phyloP scores from a whole-genome alignment of 257 asterid genomes.

The Solanum sitiens region DNA sequence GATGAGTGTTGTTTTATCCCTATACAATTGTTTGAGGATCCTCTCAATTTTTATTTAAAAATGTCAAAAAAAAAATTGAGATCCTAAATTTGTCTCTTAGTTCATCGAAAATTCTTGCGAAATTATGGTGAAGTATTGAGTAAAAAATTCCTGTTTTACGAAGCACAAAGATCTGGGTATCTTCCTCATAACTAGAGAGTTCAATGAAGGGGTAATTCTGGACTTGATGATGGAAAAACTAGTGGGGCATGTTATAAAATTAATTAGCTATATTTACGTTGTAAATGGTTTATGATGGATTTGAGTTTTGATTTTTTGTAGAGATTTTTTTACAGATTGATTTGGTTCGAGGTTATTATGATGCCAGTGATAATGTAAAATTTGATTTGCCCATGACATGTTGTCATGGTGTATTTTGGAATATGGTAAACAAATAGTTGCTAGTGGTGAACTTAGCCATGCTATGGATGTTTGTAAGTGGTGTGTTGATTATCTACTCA shows the following conservation, averaged over 20 bases:
- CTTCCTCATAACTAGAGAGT: constrained; percentile 72
- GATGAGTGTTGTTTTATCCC: no score
- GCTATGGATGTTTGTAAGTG: constrained; percentile 38
- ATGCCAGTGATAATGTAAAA: constrained; percentile 93
- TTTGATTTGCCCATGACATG: constrained; percentile 98
- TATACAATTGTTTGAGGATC: no score
- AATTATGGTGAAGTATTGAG: constrained; percentile 74
- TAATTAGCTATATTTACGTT: neutral
- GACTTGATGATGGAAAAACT: constrained; percentile 72
- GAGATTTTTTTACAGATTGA: constrained; percentile 41
- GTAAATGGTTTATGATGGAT: no score
- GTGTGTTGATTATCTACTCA: constrained; percentile 54
- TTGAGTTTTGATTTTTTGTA: neutral
- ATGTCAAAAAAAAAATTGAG: no score
- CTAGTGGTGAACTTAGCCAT: constrained; percentile 64
- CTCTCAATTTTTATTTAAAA: no score
- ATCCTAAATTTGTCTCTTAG: no score
- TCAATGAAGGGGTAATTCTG: constrained; percentile 88
- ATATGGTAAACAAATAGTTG: constrained; percentile 66
- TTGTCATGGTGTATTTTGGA: constrained; percentile 88
- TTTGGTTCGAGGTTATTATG: constrained; percentile 94
- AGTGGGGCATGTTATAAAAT: constrained; percentile 43
- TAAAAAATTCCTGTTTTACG: constrained; percentile 78
- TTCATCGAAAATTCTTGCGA: no score
- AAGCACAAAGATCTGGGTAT: constrained; percentile 98